Base-by-base conservation (phyloP, 768 basidiomycete genomes). In the Leccinellum luteum region DNA sequence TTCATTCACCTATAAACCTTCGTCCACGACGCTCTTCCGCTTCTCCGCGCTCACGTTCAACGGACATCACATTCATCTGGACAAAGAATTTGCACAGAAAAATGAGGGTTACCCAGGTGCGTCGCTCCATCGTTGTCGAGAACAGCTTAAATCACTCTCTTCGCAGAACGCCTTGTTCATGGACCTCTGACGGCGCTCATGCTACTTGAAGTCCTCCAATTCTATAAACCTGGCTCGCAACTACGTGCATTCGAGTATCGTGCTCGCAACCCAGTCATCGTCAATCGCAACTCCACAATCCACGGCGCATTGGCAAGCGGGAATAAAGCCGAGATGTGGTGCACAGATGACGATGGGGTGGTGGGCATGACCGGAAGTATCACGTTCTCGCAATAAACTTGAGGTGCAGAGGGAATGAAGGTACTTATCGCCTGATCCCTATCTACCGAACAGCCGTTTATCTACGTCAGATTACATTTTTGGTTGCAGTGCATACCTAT, bases 1-100 rank as follows among this genome's bases (percentile, higher is more conserved):
- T 68, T 79, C 82, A 4, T 86, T 90, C 69, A 77, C 74, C 30
- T 91, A 85, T 66, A 82, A 73, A 14, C 91, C 91, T 3, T 84
- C 81, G 25, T 72, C 84, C 34, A 84, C 85, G 9, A 90, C 87
- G 1, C 75, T 94, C 21, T 94, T 94, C 76, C 85, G 90, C 23
- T 94, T 88, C 73, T 93, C 90, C 5, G 90, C 92, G 19, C 76
- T 94, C 23, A 93, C 86, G 62, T 92, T 91, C 75, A 94, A 94
- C 64, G 89, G 83, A 13, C 92, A 94, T 62, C 80, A 85, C 62
- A 90, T 94, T 61, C 92, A 94, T 71, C 80, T 93, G 27, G 90
- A 93, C 73, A 83, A 84, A 57, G 82, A 85, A 23, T 91, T 86
- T 66, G 83, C 88, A 6, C 83, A 80, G 45, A 71, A 74, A 25